Percentiles rank a stretch among this genome's conserved stretches.
Conservation (phyloP, 148 eudicot species). For the Pharnaceum exiguum region DNA sequence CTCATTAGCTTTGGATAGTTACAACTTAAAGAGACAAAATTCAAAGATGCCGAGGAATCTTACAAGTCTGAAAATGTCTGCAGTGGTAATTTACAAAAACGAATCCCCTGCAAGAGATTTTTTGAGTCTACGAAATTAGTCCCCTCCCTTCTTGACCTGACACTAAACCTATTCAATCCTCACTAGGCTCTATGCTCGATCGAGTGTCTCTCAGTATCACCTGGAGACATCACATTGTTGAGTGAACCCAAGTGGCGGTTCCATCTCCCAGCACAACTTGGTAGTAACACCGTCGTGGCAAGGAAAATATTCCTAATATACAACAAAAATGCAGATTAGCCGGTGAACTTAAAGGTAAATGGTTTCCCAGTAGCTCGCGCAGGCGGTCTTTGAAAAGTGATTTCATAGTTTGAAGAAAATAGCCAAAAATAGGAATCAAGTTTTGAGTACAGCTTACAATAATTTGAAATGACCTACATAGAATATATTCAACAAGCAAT, state of each 20-base stretch:
- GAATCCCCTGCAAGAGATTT: slow-evolving; percentile 35
- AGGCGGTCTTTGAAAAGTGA: no score
- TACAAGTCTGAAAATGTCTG: slow-evolving; percentile 26
- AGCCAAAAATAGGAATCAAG: not conserved
- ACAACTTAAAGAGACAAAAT: slow-evolving; percentile 18
- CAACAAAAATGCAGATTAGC: slow-evolving; percentile 3
- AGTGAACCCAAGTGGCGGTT: slow-evolving; percentile 64
- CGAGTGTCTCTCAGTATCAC: slow-evolving; percentile 22
- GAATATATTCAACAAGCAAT: no score
- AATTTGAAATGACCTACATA: not conserved
- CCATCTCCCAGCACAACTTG: slow-evolving; percentile 84
- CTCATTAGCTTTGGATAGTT: slow-evolving; percentile 22
- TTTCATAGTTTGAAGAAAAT: not conserved
- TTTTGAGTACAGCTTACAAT: not conserved
- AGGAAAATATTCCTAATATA: slow-evolving; percentile 66
- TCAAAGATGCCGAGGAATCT: slow-evolving; percentile 16
- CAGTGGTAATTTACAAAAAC: slow-evolving; percentile 46
- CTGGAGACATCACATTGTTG: slow-evolving; percentile 50
- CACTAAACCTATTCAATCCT: slow-evolving; percentile 14
- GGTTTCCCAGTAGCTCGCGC: no score
- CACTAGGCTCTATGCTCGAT: slow-evolving; percentile 14
- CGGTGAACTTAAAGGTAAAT: not conserved
- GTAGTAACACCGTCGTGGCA: slow-evolving; percentile 83
- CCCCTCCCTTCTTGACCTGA: slow-evolving; percentile 2
- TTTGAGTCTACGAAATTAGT: slow-evolving; percentile 21